Conservation (phyloP, 371 early-diverging fungal genomes). For the Parasitella parasitica region DNA sequence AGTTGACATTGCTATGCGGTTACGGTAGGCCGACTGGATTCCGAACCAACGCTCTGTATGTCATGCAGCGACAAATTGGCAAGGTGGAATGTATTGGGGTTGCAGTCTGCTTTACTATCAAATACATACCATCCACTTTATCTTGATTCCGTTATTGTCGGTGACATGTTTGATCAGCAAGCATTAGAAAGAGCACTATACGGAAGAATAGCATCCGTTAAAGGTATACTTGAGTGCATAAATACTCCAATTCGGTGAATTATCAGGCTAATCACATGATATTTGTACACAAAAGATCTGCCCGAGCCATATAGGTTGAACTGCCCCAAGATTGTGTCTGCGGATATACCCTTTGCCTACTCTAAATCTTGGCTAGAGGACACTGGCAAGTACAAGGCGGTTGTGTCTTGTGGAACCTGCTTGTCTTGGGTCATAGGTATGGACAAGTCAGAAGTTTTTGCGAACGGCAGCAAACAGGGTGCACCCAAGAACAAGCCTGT, state of each 20-base stretch:
- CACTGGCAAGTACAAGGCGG: background rate
- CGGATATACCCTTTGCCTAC: conserved; percentile 42
- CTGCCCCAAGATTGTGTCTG: conserved; percentile 26
- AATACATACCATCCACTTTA: conserved; percentile 65
- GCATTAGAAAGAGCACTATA: conserved; percentile 68
- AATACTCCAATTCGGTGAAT: background rate
- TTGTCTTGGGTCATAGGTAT: conserved; percentile 56
- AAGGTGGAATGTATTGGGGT: conserved; percentile 80
- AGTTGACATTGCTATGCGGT: background rate
- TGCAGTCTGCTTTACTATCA: conserved; percentile 69
- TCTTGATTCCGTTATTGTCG: conserved; percentile 61
- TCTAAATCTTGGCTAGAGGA: conserved; percentile 44
- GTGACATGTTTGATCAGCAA: conserved; percentile 62
- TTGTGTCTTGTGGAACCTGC: conserved; percentile 25
- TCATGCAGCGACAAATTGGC: conserved; percentile 91
- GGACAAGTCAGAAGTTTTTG: conserved; percentile 52
- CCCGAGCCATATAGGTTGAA: conserved; percentile 29
- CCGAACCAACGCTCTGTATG: conserved; percentile 80
- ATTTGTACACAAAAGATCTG: conserved; percentile 7
- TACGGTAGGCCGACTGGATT: conserved; percentile 61
- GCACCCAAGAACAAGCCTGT: conserved; percentile 48
- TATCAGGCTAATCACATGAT: no score
- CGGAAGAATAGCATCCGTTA: conserved; percentile 38
- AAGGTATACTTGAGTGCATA: conserved; percentile 17
- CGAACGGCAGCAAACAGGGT: conserved; percentile 59